Conservation (phyloP, 2,329 filamentous ascomycete genomes). For the Elsinoe australis region DNA sequence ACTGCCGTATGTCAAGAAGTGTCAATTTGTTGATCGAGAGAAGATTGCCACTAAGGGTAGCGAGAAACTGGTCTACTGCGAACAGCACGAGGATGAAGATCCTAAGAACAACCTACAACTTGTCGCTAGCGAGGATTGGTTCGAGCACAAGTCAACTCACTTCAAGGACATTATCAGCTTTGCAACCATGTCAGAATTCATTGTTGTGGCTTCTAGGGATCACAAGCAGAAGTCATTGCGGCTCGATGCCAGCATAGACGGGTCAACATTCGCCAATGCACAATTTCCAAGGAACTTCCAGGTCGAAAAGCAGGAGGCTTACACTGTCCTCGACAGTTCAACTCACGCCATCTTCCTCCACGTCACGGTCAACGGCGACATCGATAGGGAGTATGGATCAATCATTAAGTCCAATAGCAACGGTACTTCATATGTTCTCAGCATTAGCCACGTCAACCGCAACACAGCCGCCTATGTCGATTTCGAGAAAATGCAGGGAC, state of each 20-base stretch:
- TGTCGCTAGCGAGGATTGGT: conserved; percentile 71
- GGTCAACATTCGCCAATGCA: conserved; percentile 70
- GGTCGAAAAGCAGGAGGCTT: conserved; percentile 68
- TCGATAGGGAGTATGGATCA: conserved; percentile 65
- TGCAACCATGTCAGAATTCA: conserved; percentile 93
- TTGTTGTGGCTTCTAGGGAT: conserved; percentile 69
- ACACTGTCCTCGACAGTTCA: conserved; percentile 90
- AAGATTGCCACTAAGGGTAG: conserved; percentile 44
- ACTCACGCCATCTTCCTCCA: conserved; percentile 93
- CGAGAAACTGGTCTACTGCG: conserved; percentile 57
- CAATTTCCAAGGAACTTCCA: conserved; percentile 81
- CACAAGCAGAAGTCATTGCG: conserved; percentile 61
- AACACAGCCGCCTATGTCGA: conserved; percentile 74
- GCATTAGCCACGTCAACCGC: conserved; percentile 72
- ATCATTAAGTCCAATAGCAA: conserved; percentile 99
- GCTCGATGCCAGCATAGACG: conserved; percentile 79
- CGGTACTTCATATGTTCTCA: conserved; percentile 87
- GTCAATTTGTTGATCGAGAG: conserved; percentile 73
- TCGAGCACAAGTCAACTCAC: conserved; percentile 56
- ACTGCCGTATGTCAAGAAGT: conserved; percentile 66
- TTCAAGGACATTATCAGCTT: conserved; percentile 72
- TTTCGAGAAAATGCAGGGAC: conserved; percentile 87
- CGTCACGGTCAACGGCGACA: conserved; percentile 64
- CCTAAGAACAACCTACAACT: conserved; percentile 56
- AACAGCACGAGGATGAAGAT: conserved; percentile 57